Base-by-base conservation (phyloP, 176 grass and related monocot genomes). In the Chloris gayana region DNA sequence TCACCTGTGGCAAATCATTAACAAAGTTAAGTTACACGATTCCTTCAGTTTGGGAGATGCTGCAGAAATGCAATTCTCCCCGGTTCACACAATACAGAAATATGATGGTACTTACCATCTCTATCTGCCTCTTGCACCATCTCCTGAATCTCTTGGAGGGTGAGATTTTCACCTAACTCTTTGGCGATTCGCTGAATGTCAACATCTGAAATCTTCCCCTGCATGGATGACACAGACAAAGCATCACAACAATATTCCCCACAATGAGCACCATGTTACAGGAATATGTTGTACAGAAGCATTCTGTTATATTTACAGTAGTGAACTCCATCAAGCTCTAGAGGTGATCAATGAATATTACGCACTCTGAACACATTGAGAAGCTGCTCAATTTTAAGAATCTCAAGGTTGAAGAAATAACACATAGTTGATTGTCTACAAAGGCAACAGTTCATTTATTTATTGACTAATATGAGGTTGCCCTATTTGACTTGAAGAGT, bases 121-220 rank as follows among this genome's bases (percentile, higher is more conserved):
- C 80, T 72, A 87, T 99, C 96, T 14, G 96, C 96, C 79, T 83
- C 90, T 47, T 86, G 78, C 49, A 99, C 81, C 96, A 99, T 99
- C 67, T 93, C 96, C 68, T 84, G 85, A 45, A 99, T 99, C 82
- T 99, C 93, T 19, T 91, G 75, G 26, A 86, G 70, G n/a, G 90
- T 91, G 82, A 95, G 91, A 33, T 82, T 93, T 70, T 90, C 82
- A 64, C 97, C 97, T n/a, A 99, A 67, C 14, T 95, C 97, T 72
- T 84, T 91, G 38, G 97, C 88, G 45, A 91, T 86, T 27, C 71
- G 82, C 82, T 99, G 97, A 58, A 96, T 95, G 66, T 93, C 97
- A 65, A 85, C 80, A 67, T 86, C 80, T 21, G 97, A 99, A 80
- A 99, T 99, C 80, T 88, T 95, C 31, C 90, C 97, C 97, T 99